A percentile compares a stretch with the other conserved stretches of the same genome.
phyloP scores from a whole-genome alignment of 768 basidiomycete genomes.

The Phaffia tasmanica region DNA sequence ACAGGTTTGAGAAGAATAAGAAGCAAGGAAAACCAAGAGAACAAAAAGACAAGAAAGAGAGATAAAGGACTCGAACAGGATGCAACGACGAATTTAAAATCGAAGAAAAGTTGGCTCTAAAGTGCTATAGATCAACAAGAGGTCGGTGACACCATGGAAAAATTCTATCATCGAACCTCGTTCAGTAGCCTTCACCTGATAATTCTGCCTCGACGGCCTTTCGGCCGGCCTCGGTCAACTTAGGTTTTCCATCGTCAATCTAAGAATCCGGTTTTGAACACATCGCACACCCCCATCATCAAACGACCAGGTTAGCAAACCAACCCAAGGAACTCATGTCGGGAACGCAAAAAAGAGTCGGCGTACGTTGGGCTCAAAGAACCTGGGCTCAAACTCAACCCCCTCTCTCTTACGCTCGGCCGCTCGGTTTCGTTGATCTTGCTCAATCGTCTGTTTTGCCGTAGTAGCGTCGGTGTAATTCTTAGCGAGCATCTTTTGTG shows the following conservation, averaged over 20 bases:
- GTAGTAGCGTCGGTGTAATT: constrained; percentile 83
- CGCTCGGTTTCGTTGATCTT: constrained; percentile 75
- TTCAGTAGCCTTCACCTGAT: constrained; percentile 19
- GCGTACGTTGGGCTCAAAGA: constrained; percentile 58
- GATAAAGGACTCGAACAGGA: neutral
- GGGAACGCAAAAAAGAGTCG: too few species aligned
- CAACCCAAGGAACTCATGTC: neutral
- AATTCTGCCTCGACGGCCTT: constrained; percentile 63
- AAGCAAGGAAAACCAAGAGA: neutral
- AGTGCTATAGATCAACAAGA: neutral
- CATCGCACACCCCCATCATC: too few species aligned
- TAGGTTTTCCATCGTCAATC: constrained; percentile 51
- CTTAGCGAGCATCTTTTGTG: constrained; percentile 61
- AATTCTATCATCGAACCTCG: too few species aligned
- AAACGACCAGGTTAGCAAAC: too few species aligned
- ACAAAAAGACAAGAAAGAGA: neutral
- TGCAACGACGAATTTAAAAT: neutral
- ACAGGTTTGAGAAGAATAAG: neutral
- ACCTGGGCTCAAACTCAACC: constrained; percentile 56
- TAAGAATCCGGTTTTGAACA: neutral
- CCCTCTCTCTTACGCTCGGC: constrained; percentile 75
- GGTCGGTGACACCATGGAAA: neutral
- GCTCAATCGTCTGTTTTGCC: constrained; percentile 84
- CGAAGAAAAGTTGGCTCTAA: neutral
- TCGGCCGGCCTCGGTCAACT: constrained; percentile 56